Evolutionary conservation across 495 filamentous ascomycete species (phyloP).

Genomic region (Choiromyces venosus): DNA sequence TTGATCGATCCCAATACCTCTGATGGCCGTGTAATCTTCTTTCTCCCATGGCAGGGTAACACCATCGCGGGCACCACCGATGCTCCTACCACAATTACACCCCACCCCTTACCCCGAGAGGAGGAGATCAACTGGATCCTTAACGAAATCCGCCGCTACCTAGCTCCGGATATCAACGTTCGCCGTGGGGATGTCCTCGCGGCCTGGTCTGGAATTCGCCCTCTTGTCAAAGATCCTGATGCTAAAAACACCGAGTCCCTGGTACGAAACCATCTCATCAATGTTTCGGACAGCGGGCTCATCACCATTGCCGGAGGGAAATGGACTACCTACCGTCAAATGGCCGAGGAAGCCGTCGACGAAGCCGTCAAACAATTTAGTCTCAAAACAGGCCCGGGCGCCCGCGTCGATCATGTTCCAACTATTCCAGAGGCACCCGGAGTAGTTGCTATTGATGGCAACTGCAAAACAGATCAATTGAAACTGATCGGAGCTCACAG

Average conservation of each 20-base stretch:
- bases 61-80: conserved; percentile 98
- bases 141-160: conserved; percentile 79
- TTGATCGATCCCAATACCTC: conserved; percentile 92
- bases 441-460: conserved; percentile 69
- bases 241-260: conserved; percentile 90
- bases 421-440: conserved; percentile 52
- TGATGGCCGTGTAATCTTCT: conserved; percentile 96
- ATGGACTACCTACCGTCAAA: conserved; percentile 98
- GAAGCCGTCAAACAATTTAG: conserved; percentile 73
- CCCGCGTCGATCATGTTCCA: neutral
- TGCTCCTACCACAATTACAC: conserved; percentile 69
- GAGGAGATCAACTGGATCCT: conserved; percentile 97
- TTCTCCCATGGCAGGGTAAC: conserved; percentile 98
- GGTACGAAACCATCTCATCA: conserved; percentile 90
- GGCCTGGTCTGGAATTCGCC: conserved; percentile 91
- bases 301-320: conserved; percentile 95
- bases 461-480: conserved; percentile 86
- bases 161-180: conserved; percentile 88
- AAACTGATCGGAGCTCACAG: conserved; percentile 90
- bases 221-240: conserved; percentile 89
- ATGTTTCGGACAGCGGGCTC: conserved; percentile 77
- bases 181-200: conserved; percentile 91
- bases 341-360: conserved; percentile 96
- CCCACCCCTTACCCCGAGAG: conserved; percentile 83
- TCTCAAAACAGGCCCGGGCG: conserved; percentile 63